phyloP scores from a whole-genome alignment of 345 rosid species.

The Euphorbia lathyris region DNA sequence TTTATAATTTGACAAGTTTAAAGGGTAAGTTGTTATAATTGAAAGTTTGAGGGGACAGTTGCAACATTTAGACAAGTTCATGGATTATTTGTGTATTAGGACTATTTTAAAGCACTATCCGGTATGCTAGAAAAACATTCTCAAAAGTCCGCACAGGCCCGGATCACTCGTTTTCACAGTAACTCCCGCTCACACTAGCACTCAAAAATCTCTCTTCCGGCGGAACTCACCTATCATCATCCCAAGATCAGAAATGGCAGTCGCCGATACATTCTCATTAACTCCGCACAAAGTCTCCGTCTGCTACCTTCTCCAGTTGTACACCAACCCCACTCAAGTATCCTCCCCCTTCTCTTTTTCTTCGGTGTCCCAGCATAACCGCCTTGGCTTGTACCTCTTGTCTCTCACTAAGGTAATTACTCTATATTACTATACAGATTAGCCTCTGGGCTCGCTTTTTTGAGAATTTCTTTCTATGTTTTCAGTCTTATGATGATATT shows the following conservation, averaged over 20 bases:
- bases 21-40: no score
- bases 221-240: background rate
- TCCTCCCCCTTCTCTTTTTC: slow-evolving; percentile 68
- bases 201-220: background rate
- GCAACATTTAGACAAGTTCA: no score
- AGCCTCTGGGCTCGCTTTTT: background rate
- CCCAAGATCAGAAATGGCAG: slow-evolving; percentile 3
- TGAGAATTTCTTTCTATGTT: background rate
- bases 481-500: slow-evolving; percentile 78
- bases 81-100: no score
- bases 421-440: background rate
- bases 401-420: slow-evolving; percentile 71
- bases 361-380: slow-evolving; percentile 87
- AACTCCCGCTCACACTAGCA: background rate
- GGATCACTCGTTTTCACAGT: background rate
- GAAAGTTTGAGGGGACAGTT: no score
- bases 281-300: slow-evolving; percentile 93
- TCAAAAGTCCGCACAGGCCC: background rate
- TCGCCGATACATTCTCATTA: slow-evolving; percentile 46
- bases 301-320: slow-evolving; percentile 71
- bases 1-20: no score
- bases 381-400: slow-evolving; percentile 69
- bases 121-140: no score
- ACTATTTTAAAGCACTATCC: no score
- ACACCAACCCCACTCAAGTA: slow-evolving; percentile 68